Evolutionary conservation across 371 early-diverging fungal species (phyloP).

Genomic region (Haplosporangium sp.): DNA sequence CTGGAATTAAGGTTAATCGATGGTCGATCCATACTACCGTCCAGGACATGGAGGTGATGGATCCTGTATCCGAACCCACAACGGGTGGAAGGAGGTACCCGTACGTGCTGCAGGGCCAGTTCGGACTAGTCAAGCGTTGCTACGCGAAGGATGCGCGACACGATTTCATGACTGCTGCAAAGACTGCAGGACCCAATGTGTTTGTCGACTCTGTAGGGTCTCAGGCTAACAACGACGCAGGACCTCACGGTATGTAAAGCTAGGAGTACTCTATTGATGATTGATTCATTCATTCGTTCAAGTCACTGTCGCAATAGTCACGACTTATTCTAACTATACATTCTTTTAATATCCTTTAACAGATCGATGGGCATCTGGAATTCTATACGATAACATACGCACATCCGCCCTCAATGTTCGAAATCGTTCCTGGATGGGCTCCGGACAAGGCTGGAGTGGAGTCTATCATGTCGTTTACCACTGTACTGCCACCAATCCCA

Average conservation of each 20-base stretch:
- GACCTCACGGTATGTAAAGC: slow-evolving; percentile 34
- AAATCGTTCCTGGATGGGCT: slow-evolving; percentile 41
- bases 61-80: slow-evolving; percentile 19
- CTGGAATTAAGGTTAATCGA: slow-evolving; percentile 26
- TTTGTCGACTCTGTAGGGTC: slow-evolving; percentile 49
- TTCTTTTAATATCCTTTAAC: too few relatives aligned
- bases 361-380: slow-evolving; percentile 45
- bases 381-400: slow-evolving; percentile 35
- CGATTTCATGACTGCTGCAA: slow-evolving; percentile 39
- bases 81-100: slow-evolving; percentile 39
- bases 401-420: slow-evolving; percentile 26
- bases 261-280: not conserved
- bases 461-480: slow-evolving; percentile 40
- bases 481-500: slow-evolving; percentile 8
- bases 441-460: slow-evolving; percentile 51
- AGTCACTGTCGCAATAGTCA: too few relatives aligned
- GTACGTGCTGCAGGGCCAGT: slow-evolving; percentile 46
- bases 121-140: slow-evolving; percentile 47
- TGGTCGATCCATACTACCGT: slow-evolving; percentile 34
- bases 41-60: slow-evolving; percentile 30
- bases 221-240: slow-evolving; percentile 45
- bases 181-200: slow-evolving; percentile 40
- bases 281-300: too few relatives aligned
- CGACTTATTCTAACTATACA: too few relatives aligned
- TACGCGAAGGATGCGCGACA: slow-evolving; percentile 30